phyloP scores from a whole-genome alignment of 1,284 basidiomycete species.

The Trametes pubescens region DNA sequence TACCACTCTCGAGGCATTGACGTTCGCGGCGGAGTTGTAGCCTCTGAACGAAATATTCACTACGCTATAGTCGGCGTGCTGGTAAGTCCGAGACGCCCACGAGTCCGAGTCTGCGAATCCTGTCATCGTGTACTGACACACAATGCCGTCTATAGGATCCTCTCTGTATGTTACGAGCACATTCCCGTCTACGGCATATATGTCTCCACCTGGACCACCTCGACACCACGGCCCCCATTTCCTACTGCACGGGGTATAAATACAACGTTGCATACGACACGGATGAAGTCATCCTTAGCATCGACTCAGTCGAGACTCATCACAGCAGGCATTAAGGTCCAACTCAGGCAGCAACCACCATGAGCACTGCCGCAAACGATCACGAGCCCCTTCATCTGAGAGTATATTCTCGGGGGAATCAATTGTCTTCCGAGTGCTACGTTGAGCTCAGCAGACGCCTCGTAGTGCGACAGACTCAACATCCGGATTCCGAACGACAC shows the following conservation, averaged over 20 bases:
- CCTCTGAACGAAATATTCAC: no score
- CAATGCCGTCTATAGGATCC: not conserved
- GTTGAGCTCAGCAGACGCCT: not conserved
- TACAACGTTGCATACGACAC: not conserved
- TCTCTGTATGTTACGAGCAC: not conserved
- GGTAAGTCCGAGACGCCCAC: no score
- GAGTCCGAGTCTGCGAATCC: no score
- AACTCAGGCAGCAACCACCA: not conserved
- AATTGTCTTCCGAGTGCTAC: not conserved
- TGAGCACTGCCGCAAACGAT: not conserved
- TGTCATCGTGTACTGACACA: not conserved
- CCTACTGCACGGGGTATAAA: not conserved
- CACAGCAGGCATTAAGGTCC: not conserved
- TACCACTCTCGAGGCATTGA: not conserved
- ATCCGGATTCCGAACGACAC: not conserved
- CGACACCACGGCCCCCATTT: not conserved
- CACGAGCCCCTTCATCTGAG: not conserved
- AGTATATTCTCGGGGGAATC: not conserved
- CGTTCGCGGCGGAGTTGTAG: no score
- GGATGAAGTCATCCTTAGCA: not conserved
- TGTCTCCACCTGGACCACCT: not conserved
- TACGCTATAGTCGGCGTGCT: no score
- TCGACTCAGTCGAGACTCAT: not conserved
- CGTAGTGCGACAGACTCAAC: not conserved
- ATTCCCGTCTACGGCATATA: not conserved